Evolutionary conservation across 1,284 basidiomycete genomes (phyloP).

Genomic region (Boletus sp.): DNA sequence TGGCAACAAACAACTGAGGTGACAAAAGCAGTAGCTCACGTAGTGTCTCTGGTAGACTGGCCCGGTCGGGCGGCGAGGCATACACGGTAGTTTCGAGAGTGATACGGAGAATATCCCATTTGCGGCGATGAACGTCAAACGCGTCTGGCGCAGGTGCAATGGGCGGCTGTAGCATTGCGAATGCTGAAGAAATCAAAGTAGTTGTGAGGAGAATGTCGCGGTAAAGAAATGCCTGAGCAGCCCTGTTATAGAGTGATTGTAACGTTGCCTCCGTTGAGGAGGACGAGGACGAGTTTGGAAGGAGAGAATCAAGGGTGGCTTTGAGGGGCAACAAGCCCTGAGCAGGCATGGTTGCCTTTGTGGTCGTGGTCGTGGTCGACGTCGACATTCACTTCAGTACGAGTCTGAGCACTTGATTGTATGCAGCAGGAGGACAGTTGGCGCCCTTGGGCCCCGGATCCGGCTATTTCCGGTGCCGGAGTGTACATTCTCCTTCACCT

Average conservation of each 20-base stretch:
- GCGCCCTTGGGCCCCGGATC: neutral
- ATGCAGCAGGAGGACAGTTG: neutral
- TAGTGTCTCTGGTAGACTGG: constrained; percentile 47
- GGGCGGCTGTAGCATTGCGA: constrained; percentile 55
- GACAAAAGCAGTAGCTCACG: constrained; percentile 52
- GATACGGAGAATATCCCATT: constrained; percentile 81
- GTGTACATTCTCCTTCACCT: no score
- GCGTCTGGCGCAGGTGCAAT: constrained; percentile 36
- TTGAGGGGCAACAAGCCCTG: constrained; percentile 33
- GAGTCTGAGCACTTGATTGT: constrained; percentile 25
- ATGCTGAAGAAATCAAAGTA: constrained; percentile 63
- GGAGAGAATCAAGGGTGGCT: constrained; percentile 6
- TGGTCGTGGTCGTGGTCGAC: constrained; percentile 23
- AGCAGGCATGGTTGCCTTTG: constrained; percentile 18
- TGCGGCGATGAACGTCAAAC: constrained; percentile 55
- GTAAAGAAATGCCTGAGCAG: constrained; percentile 70
- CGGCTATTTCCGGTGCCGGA: neutral
- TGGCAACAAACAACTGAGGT: constrained; percentile 52
- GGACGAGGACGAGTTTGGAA: constrained; percentile 7
- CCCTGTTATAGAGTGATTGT: constrained; percentile 67
- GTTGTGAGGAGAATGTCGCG: constrained; percentile 62
- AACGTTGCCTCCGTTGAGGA: constrained; percentile 47
- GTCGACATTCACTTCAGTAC: constrained; percentile 24
- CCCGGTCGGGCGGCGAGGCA: constrained; percentile 46
- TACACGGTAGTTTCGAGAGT: constrained; percentile 75